Evolutionary conservation across 306 rosid species (phyloP), one percentile per base, ranked within the genome.

Genomic region (Vigna unguiculata): DNA sequence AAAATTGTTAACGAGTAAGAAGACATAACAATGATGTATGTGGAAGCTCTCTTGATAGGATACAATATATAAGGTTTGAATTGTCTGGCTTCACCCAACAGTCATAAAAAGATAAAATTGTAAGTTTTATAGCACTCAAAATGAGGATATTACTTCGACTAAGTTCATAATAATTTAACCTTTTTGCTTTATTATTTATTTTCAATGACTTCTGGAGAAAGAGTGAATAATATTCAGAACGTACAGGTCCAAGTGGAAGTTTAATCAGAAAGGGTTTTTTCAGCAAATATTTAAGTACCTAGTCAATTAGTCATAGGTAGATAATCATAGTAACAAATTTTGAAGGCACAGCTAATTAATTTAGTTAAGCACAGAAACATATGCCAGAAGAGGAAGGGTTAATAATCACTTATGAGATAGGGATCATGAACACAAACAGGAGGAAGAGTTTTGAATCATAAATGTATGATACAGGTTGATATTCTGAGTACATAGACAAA

Each of bases 1-100:
- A 53, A 47, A 41, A 41, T 28, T 34, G 70, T 84, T 84, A 92
- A 96, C 96, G 97, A 92, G 77, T 92, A 92, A 24, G 79, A 75
- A 63, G 93, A 66, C 80, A 92, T 60, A 55, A 92, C 96, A 70
- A 90, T 88, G 86, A 92, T 87, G 83, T 92, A 79, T 11, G 96
- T 84, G 0, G 96, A 87, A 75, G 93, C 97, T 84, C 93, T 90
- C 90, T 84, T 75, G 71, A 75, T 48, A 32, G 88, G 73, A 54
- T 84, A 81, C 88, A 78, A 81, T n/a, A 81, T 67, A 41, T 34
- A 85, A 69, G 94, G 94, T 89, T 93, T 90, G 82, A 89, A 90
- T 53, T 96, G 90, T 21, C 4, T 53, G 4, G 77, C 67, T 80
- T 93, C 97, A 20, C 94, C 69, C 70, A 76, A 81, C 81, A n/a